Evolutionary conservation across 208 protist species (phyloP).

Genomic region (Naegleria gruberi): DNA sequence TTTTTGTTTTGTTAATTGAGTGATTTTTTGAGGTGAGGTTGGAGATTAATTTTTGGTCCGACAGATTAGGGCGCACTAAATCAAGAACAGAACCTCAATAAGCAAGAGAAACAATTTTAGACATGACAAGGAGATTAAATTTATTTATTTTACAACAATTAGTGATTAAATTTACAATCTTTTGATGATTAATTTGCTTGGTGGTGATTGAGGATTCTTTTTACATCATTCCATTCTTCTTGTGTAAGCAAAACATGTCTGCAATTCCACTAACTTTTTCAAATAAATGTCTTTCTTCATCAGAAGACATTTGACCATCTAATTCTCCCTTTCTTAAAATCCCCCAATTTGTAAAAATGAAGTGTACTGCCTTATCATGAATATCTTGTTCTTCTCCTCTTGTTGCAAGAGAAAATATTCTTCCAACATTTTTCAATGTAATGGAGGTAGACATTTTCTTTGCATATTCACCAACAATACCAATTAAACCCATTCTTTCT

Average conservation of each 20-base stretch:
- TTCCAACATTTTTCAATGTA: neutral
- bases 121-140: no score
- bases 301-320: neutral
- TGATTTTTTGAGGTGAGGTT: no score
- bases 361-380: neutral
- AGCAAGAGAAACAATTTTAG: no score
- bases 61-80: no score
- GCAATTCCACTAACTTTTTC: neutral
- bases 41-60: no score
- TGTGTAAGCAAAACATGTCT: neutral
- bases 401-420: neutral
- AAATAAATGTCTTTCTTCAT: neutral
- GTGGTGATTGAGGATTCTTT: no score
- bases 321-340: neutral
- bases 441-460: neutral
- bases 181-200: no score
- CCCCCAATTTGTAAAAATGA: neutral
- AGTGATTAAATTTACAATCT: no score
- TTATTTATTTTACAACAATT: no score
- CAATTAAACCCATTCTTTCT: neutral
- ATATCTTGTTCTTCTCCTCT: neutral
- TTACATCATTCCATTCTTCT: neutral
- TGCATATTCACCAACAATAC: neutral
- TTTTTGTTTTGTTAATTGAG: neutral
- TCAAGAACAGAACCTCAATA: no score